Percentiles rank a stretch among this genome's conserved stretches.
Conservation (phyloP, 192 early-diverging fungal genomes). For the Phlyctochytrium planicorne region DNA sequence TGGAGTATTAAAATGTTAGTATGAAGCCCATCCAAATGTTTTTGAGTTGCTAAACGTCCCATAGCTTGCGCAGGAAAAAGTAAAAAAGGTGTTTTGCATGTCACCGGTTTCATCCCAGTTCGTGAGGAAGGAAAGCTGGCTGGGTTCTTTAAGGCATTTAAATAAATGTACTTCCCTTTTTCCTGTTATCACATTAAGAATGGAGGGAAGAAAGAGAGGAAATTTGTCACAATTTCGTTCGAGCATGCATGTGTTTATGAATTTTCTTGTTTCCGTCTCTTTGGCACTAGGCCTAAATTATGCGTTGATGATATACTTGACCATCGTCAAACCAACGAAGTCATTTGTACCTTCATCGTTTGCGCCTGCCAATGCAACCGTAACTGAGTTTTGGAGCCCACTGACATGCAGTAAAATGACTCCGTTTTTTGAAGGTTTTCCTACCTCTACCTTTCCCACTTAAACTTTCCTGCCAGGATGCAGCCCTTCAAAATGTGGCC, state of each 20-base stretch:
- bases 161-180: too few relatives aligned
- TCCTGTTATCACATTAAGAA: too few relatives aligned
- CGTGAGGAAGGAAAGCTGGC: slow-evolving; percentile 47
- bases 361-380: not conserved
- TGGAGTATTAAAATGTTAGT: slow-evolving; percentile 48
- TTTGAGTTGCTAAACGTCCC: not conserved
- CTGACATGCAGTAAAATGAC: not conserved
- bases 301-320: too few relatives aligned
- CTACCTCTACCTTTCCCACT: too few relatives aligned
- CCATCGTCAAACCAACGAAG: too few relatives aligned
- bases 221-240: too few relatives aligned
- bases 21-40: not conserved
- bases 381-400: not conserved
- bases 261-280: too few relatives aligned
- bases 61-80: slow-evolving; percentile 35
- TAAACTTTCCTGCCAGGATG: too few relatives aligned
- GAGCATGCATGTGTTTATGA: too few relatives aligned
- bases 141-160: slow-evolving; percentile 38
- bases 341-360: too few relatives aligned
- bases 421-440: not conserved
- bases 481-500: not conserved
- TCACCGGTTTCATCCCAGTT: slow-evolving; percentile 39
- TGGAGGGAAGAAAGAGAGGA: too few relatives aligned
- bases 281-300: too few relatives aligned
- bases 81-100: slow-evolving; percentile 32